phyloP scores from a whole-genome alignment of 805 yeast species.

The Candida lessepsii region DNA sequence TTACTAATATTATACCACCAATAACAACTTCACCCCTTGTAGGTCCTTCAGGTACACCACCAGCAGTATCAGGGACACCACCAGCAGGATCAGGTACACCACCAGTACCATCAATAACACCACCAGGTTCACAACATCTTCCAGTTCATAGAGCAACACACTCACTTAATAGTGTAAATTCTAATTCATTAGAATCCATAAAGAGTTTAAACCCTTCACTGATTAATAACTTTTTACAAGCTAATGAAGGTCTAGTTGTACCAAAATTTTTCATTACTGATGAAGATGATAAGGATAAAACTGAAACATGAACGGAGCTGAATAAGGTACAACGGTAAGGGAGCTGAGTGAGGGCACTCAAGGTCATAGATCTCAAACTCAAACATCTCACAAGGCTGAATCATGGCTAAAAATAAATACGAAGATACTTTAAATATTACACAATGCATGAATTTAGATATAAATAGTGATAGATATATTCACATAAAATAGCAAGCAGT shows the following conservation, averaged over 20 bases:
- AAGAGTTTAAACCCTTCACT: conserved; percentile 9
- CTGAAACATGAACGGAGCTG: neutral
- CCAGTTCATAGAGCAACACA: conserved; percentile 1
- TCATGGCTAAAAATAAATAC: too few species aligned
- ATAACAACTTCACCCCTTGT: neutral
- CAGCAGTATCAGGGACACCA: too few species aligned
- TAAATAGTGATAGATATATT: too few species aligned
- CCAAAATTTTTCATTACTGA: conserved; percentile 17
- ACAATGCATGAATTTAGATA: too few species aligned
- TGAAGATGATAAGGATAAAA: conserved; percentile 9
- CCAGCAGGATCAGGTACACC: too few species aligned
- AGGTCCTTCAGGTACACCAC: too few species aligned
- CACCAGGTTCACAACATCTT: neutral
- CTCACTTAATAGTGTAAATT: conserved; percentile 10
- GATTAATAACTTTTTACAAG: conserved; percentile 16
- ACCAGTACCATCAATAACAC: neutral
- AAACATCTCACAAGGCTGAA: too few species aligned
- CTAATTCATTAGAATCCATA: conserved; percentile 14
- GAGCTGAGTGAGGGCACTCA: too few species aligned
- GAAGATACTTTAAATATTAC: too few species aligned
- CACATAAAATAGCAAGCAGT: too few species aligned
- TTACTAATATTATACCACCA: conserved; percentile 1
- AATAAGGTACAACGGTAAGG: too few species aligned
- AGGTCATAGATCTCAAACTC: too few species aligned
- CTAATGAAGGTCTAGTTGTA: conserved; percentile 13